A percentile compares a stretch with the other conserved stretches of the same genome.
phyloP scores from a whole-genome alignment of 495 filamentous ascomycete genomes.

The Penicillium coprophilum region DNA sequence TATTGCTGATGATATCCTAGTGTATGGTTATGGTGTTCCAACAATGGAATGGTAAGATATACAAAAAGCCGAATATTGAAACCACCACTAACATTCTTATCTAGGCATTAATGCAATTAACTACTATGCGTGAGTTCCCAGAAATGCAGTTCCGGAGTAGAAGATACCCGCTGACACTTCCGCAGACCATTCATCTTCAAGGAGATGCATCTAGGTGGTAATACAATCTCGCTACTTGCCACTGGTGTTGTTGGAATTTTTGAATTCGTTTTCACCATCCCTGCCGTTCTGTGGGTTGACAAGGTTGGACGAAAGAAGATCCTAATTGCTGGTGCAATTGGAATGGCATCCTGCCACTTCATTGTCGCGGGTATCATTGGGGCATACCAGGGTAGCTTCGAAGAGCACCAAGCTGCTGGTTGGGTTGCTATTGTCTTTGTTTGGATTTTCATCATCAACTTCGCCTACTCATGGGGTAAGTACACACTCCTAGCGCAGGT shows the following conservation, averaged over 20 bases:
- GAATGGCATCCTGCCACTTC: conserved; percentile 64
- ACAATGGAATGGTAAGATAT: conserved; percentile 64
- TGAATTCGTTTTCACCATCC: conserved; percentile 69
- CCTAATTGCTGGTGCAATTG: conserved; percentile 69
- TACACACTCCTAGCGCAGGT: background rate
- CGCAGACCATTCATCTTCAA: conserved; percentile 39
- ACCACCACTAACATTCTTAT: background rate
- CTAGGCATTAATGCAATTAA: conserved; percentile 46
- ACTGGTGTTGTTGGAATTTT: conserved; percentile 74
- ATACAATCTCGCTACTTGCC: conserved; percentile 64
- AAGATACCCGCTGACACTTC: conserved; percentile 10
- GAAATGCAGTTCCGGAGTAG: background rate
- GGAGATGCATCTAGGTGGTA: conserved; percentile 36
- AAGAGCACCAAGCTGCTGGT: conserved; percentile 28
- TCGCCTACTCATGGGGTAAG: conserved; percentile 47
- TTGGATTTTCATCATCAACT: conserved; percentile 47
- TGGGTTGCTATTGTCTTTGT: conserved; percentile 48
- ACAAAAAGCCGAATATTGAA: conserved; percentile 4
- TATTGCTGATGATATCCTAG: conserved; percentile 17
- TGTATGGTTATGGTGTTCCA: conserved; percentile 52
- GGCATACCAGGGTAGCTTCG: conserved; percentile 33
- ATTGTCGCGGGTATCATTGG: conserved; percentile 47
- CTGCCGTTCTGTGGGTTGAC: conserved; percentile 73
- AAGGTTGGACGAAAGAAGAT: conserved; percentile 70
- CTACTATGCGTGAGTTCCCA: conserved; percentile 52